phyloP scores from a whole-genome alignment of 2,329 filamentous ascomycete species.

The Ophiocordyceps polyrhachis-furcata region DNA sequence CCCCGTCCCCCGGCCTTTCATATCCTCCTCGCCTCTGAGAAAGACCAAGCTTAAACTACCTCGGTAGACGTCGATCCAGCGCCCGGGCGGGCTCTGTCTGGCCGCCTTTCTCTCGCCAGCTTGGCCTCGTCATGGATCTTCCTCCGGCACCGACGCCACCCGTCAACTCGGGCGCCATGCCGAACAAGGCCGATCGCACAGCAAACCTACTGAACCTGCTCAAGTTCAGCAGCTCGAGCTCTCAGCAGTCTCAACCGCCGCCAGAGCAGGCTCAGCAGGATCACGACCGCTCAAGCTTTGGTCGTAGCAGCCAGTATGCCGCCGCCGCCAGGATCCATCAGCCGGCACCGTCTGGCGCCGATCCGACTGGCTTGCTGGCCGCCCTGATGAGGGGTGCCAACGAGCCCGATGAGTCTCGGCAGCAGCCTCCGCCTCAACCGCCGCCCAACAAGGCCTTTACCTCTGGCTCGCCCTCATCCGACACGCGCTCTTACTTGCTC shows the following conservation, averaged over 20 bases:
- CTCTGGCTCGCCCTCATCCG: slow-evolving; percentile 35
- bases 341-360: slow-evolving; percentile 34
- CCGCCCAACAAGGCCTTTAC: slow-evolving; percentile 20
- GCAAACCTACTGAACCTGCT: slow-evolving; percentile 40
- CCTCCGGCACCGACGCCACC: slow-evolving; percentile 33
- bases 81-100: neutral
- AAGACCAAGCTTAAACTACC: neutral
- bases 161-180: slow-evolving; percentile 18
- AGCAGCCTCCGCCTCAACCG: slow-evolving; percentile 5
- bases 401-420: slow-evolving; percentile 24
- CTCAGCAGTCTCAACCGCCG: slow-evolving; percentile 12
- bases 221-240: slow-evolving; percentile 32
- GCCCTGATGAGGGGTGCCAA: slow-evolving; percentile 40
- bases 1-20: neutral
- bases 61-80: neutral
- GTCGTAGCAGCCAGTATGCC: slow-evolving; percentile 6
- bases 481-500: slow-evolving; percentile 72
- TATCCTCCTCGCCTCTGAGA: neutral
- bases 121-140: slow-evolving; percentile 19
- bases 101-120: neutral
- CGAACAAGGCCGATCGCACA: slow-evolving; percentile 26
- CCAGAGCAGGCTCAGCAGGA: slow-evolving; percentile 8
- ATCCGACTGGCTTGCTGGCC: slow-evolving; percentile 38
- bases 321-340: slow-evolving; percentile 30
- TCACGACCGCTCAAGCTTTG: slow-evolving; percentile 5